These are phyloP conservation scores for Kwoniella bestiolae DNA, from an alignment of 768 basidiomycete genomes.

Conservation along the genomic window DNA sequence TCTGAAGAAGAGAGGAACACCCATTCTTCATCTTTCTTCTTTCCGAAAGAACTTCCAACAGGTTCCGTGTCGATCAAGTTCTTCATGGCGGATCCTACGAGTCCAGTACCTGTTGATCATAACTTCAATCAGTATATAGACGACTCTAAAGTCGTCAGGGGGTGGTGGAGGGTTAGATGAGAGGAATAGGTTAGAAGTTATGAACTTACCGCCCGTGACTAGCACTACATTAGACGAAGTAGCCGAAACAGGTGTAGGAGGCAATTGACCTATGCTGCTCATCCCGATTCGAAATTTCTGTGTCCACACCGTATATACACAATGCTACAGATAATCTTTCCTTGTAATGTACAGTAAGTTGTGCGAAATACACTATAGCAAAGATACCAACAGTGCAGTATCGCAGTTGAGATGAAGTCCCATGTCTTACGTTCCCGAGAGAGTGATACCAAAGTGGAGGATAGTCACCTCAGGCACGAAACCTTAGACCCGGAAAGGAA, in stretches of 20 bases:
- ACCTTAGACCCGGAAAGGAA: constrained; percentile 1
- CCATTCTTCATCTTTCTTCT: constrained; percentile 79
- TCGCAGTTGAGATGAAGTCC: neutral
- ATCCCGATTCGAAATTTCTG: neutral
- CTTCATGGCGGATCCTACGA: constrained; percentile 83
- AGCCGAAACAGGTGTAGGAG: constrained; percentile 15
- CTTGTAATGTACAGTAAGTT: too few species aligned
- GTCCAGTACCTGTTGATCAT: constrained; percentile 65
- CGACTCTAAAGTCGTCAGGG: too few species aligned
- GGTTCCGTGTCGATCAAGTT: constrained; percentile 78
- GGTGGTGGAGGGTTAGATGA: too few species aligned
- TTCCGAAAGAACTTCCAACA: constrained; percentile 74
- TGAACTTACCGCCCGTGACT: constrained; percentile 24
- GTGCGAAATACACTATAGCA: too few species aligned
- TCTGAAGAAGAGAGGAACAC: constrained; percentile 78
- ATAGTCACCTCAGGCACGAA: constrained; percentile 6
- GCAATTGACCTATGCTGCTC: constrained; percentile 1
- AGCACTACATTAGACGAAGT: neutral
- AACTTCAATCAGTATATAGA: too few species aligned
- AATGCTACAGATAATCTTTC: neutral
- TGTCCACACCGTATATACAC: neutral
- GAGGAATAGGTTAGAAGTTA: too few species aligned
- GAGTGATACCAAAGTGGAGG: neutral
- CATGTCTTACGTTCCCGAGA: neutral
- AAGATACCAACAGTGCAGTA: neutral